Conservation (phyloP, 805 yeast species). For the Candida maesae region DNA sequence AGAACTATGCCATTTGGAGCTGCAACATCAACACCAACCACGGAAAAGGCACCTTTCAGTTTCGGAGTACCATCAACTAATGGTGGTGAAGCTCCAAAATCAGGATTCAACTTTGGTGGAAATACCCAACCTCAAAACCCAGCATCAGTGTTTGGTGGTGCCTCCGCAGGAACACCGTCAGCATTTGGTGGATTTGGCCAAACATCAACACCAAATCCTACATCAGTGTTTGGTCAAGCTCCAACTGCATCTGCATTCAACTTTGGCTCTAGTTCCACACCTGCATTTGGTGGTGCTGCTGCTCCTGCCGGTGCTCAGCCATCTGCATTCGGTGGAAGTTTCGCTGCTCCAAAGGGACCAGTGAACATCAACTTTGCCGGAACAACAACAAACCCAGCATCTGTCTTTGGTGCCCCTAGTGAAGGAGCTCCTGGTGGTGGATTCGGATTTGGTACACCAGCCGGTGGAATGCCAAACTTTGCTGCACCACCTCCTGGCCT, state of each 20-base stretch:
- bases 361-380: slow-evolving; percentile 16
- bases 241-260: slow-evolving; percentile 13
- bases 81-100: slow-evolving; percentile 14
- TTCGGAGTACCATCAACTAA: too few relatives aligned
- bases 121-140: slow-evolving; percentile 21
- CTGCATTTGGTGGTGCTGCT: slow-evolving; percentile 7
- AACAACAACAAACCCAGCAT: slow-evolving; percentile 4
- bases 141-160: slow-evolving; percentile 17
- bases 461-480: slow-evolving; percentile 6
- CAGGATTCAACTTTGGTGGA: slow-evolving; percentile 19
- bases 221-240: slow-evolving; percentile 16
- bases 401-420: slow-evolving; percentile 19
- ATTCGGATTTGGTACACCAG: slow-evolving; percentile 2
- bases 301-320: too few relatives aligned
- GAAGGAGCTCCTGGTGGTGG: background rate
- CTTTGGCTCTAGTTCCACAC: slow-evolving; percentile 16
- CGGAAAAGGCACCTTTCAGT: background rate
- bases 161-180: slow-evolving; percentile 10
- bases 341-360: slow-evolving; percentile 11
- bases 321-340: slow-evolving; percentile 11
- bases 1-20: background rate
- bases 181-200: slow-evolving; percentile 15
- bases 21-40: slow-evolving; percentile 3
- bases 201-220: slow-evolving; percentile 11
- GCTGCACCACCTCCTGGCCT: slow-evolving; percentile 19